Evolutionary conservation across 305 asterid species (phyloP), one percentile per base, ranked within the genome.

Genomic region (Solanum chacoense): DNA sequence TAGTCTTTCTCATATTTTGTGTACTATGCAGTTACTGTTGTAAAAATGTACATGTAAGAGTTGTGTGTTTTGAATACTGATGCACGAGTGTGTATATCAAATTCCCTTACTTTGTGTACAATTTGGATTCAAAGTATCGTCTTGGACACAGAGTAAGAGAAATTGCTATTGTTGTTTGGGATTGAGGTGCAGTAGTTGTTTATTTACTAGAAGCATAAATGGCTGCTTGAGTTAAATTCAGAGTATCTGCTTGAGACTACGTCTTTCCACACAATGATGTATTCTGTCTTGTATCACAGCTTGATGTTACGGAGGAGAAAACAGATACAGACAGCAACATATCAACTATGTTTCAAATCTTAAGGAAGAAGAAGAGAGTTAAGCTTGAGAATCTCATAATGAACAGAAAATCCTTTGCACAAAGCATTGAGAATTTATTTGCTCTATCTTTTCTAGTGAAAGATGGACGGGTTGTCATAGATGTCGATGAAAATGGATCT

Each of bases 341-440:
- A 20, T 73, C 16, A 2, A 55, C 40, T 22, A 91, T 95, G 97
- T 95, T 92, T 88, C 91, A 88, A 78, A 80, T 88, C 78, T 76
- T 94, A 35, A 93, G 81, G 89, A 88, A 86, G 85, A 85, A 91
- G 89, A 91, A 81, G 40, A 90, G 34, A 75, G 93, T 90, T 32
- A 79, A 83, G 84, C 90, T 93, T 59, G 95, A 94, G 81, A 91
- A 91, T 90, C 91, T 95, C 65, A 78, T 94, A 13, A 29, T 92
- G 87, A 93, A 91, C 89, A 87, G 90, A 87, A 31, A 34, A 32
- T 95, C 96, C 34, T 95, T 94, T 87, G 94, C 95, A 55, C 94
- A 94, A 89, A 94, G 95, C 4, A 83, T 95, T 13, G 98, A 95
- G 85, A 94, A 94, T 87, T 59, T 95, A 35, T 94, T 95, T 88